These are phyloP conservation scores for Eleusine coracana DNA, from an alignment of 176 grass and related monocot genomes.

Conservation along the genomic window DNA sequence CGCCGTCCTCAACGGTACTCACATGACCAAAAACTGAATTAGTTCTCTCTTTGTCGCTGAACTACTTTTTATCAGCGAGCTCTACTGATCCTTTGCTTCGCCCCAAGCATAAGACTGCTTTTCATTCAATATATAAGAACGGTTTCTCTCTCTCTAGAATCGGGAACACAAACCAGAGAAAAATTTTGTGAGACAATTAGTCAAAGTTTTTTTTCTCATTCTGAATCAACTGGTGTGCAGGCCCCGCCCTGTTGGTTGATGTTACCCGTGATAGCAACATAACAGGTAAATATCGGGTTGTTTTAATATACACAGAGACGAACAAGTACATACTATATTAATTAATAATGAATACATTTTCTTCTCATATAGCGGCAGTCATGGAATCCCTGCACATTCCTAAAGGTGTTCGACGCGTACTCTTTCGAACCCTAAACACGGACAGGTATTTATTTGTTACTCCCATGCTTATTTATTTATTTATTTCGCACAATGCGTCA, in stretches of 20 bases:
- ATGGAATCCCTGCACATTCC: conserved; percentile 71
- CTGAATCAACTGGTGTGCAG: conserved; percentile 37
- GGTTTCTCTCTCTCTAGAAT: not conserved
- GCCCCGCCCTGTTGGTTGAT: conserved; percentile 74
- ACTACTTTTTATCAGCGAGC: not conserved
- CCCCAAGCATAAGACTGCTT: not conserved
- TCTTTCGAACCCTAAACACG: conserved; percentile 80
- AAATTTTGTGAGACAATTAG: not conserved
- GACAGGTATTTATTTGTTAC: conserved; percentile 54
- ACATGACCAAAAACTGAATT: too few species aligned
- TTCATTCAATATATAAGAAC: not conserved
- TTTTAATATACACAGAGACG: not conserved
- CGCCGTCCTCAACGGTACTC: conserved; percentile 60
- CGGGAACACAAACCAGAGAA: not conserved
- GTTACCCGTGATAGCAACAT: conserved; percentile 78
- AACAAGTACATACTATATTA: not conserved
- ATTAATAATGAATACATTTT: not conserved
- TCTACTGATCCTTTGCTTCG: not conserved
- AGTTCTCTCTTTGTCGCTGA: not conserved
- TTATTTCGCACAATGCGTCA: too few species aligned
- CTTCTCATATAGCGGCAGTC: conserved; percentile 49
- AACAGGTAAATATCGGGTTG: conserved; percentile 47
- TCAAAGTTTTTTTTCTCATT: not conserved
- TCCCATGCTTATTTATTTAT: not conserved
- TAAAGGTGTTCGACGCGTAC: conserved; percentile 70